These are phyloP conservation scores for Tylopilus balloui DNA, from an alignment of 768 basidiomycete genomes.

Conservation along the genomic window DNA sequence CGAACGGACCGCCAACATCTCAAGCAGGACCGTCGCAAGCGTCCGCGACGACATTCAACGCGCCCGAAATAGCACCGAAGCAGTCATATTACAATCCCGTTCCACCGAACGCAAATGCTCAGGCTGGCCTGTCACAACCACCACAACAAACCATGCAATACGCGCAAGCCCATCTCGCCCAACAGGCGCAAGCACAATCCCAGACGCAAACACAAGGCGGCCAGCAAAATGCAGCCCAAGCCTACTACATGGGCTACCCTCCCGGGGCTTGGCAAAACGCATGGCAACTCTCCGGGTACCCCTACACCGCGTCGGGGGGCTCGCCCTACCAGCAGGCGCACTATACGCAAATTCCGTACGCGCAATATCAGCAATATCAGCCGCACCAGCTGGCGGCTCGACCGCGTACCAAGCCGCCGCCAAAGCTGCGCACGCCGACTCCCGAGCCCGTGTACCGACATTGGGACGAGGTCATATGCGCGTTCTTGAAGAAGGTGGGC, in stretches of 20 bases:
- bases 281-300: constrained; percentile 32
- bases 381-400: constrained; percentile 23
- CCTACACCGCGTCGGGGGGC: constrained; percentile 29
- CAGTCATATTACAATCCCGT: constrained; percentile 14
- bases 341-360: constrained; percentile 32
- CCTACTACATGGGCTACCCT: constrained; percentile 34
- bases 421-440: constrained; percentile 30
- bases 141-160: constrained; percentile 17
- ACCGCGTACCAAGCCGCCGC: constrained; percentile 28
- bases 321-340: constrained; percentile 33
- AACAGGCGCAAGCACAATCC: constrained; percentile 18
- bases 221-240: constrained; percentile 28
- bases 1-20: constrained; percentile 38
- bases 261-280: constrained; percentile 32
- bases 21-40: constrained; percentile 38
- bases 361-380: constrained; percentile 33
- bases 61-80: constrained; percentile 7
- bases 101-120: constrained; percentile 11
- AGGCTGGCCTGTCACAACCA: constrained; percentile 17
- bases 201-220: constrained; percentile 14
- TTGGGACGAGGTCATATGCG: constrained; percentile 57
- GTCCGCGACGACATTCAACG: constrained; percentile 5
- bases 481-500: constrained; percentile 52
- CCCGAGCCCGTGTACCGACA: constrained; percentile 48
- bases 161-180: constrained; percentile 17